phyloP scores from a whole-genome alignment of 352 stramenopile species.

The Phytophthora ohioensis region DNA sequence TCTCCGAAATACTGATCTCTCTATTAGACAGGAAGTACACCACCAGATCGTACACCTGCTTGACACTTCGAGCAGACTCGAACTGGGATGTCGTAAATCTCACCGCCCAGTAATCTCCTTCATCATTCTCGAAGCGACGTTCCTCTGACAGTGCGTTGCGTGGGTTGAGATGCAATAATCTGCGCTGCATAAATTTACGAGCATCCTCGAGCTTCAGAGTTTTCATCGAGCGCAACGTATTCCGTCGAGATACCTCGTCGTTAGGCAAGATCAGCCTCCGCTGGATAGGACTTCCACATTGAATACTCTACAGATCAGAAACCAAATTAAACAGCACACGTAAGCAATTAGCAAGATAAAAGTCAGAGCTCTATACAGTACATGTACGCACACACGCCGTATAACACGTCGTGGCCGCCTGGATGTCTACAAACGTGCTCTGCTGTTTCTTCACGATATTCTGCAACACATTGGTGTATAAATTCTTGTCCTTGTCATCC shows the following conservation, averaged over 20 bases:
- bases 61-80: slow-evolving; percentile 31
- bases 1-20: slow-evolving; percentile 55
- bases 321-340: neutral
- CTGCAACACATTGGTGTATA: slow-evolving; percentile 25
- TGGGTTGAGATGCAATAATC: slow-evolving; percentile 23
- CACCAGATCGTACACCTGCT: slow-evolving; percentile 49
- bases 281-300: slow-evolving; percentile 38
- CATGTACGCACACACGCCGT: slow-evolving; percentile 25
- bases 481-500: slow-evolving; percentile 1
- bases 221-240: slow-evolving; percentile 21
- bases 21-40: slow-evolving; percentile 40
- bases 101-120: slow-evolving; percentile 27
- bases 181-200: slow-evolving; percentile 14
- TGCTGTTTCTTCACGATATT: slow-evolving; percentile 33
- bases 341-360: neutral
- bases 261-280: slow-evolving; percentile 20
- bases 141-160: slow-evolving; percentile 31
- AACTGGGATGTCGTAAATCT: slow-evolving; percentile 28
- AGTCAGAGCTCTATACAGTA: neutral
- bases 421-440: slow-evolving; percentile 28
- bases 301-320: slow-evolving; percentile 23
- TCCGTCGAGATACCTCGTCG: slow-evolving; percentile 23
- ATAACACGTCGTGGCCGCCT: slow-evolving; percentile 32
- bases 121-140: slow-evolving; percentile 27
- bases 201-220: slow-evolving; percentile 27